Evolutionary conservation across 805 yeast species (phyloP).

Genomic region (Candida taoyuanica): DNA sequence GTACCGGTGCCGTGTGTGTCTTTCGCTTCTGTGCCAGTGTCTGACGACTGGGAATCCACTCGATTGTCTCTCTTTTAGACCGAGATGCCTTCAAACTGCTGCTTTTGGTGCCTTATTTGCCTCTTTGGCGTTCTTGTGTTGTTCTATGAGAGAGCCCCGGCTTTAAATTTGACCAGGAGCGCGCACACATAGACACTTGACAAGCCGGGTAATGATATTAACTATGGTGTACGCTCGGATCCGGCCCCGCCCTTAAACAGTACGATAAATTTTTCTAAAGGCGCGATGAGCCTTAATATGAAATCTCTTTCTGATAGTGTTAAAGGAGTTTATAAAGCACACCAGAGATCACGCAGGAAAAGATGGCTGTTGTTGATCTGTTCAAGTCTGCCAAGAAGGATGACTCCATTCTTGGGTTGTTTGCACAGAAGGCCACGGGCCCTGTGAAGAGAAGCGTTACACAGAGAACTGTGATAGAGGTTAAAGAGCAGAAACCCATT

Average conservation of each 20-base stretch:
- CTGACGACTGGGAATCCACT: no score
- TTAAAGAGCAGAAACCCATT: constrained; percentile 12
- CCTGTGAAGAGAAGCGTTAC: constrained; percentile 41
- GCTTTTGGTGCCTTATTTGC: no score
- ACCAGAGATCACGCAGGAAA: no score
- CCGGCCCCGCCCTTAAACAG: constrained; percentile 1
- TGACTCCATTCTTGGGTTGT: constrained; percentile 30
- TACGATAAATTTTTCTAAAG: constrained; percentile 13
- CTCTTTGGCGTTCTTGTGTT: no score
- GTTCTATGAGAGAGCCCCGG: no score
- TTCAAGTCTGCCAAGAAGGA: constrained; percentile 30
- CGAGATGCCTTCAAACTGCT: no score
- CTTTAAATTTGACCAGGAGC: no score
- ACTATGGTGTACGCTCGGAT: constrained; percentile 3
- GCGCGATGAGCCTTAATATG: constrained; percentile 23
- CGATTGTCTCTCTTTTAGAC: no score
- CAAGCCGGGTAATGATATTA: constrained; percentile 8
- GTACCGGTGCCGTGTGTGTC: no score
- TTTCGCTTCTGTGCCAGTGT: no score
- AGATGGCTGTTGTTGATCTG: constrained; percentile 30
- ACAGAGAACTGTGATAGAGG: constrained; percentile 31
- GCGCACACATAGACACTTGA: not conserved
- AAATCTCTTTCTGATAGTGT: no score
- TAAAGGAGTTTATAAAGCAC: not conserved
- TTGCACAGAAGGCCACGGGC: constrained; percentile 39